Evolutionary conservation across 495 filamentous ascomycete species (phyloP).

Genomic region (Amorphotheca resinae): DNA sequence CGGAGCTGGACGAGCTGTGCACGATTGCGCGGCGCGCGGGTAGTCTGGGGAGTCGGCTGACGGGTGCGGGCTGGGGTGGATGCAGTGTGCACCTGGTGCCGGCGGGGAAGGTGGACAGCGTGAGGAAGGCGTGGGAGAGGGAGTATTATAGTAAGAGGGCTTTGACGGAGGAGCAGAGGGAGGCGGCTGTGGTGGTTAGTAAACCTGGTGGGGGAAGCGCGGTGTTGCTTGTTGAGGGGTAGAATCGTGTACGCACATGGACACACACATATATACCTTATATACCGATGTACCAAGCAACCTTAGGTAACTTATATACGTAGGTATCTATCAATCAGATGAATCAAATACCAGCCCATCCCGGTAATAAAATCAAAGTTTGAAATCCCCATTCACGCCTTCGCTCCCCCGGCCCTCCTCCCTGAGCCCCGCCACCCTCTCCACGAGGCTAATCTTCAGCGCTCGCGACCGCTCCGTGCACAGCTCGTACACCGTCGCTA

Average conservation of each 20-base stretch:
- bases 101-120: slow-evolving; percentile 68
- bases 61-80: slow-evolving; percentile 94
- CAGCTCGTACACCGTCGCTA: slow-evolving; percentile 84
- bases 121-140: slow-evolving; percentile 61
- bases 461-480: slow-evolving; percentile 62
- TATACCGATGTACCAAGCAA: too few species aligned
- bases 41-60: slow-evolving; percentile 74
- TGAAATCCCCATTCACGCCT: slow-evolving; percentile 19
- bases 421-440: slow-evolving; percentile 46
- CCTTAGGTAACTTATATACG: too few species aligned
- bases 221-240: slow-evolving; percentile 25
- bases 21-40: slow-evolving; percentile 64
- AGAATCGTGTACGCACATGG: too few species aligned
- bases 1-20: slow-evolving; percentile 82
- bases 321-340: too few species aligned
- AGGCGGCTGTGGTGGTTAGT: slow-evolving; percentile 77
- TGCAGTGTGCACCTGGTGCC: slow-evolving; percentile 91
- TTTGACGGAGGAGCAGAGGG: slow-evolving; percentile 58
- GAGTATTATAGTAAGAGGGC: slow-evolving; percentile 76
- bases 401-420: slow-evolving; percentile 12
- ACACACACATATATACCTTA: too few species aligned
- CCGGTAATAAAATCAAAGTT: slow-evolving; percentile 20
- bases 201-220: slow-evolving; percentile 66
- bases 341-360: too few species aligned
- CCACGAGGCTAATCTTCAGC: slow-evolving; percentile 57